phyloP scores from a whole-genome alignment of 257 asterid species.

The Salvia rosmarinus region DNA sequence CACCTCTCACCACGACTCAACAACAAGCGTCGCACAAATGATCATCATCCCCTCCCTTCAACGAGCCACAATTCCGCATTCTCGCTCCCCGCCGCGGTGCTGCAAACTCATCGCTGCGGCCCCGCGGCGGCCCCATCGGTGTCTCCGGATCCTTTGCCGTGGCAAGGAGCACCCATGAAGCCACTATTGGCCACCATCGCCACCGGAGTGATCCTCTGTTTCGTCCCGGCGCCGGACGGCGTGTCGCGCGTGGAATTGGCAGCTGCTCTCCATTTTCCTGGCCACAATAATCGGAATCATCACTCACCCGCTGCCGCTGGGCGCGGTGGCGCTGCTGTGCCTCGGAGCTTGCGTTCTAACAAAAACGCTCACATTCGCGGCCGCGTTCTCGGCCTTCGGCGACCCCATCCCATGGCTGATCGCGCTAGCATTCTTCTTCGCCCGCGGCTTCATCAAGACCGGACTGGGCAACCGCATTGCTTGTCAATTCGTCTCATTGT shows the following conservation, averaged over 20 bases:
- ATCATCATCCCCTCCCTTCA: no score
- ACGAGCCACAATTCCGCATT: no score
- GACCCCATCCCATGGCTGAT: conserved; percentile 92
- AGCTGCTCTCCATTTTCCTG: conserved; percentile 73
- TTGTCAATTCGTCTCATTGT: conserved; percentile 75
- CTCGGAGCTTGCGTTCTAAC: conserved; percentile 79
- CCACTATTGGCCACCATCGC: conserved; percentile 77
- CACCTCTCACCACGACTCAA: not conserved
- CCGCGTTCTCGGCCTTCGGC: conserved; percentile 88
- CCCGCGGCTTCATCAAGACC: conserved; percentile 86
- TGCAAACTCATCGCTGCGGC: no score
- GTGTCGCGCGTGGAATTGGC: conserved; percentile 86
- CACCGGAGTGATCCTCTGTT: conserved; percentile 72
- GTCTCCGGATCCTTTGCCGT: conserved; percentile 47
- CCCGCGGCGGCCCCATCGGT: not conserved
- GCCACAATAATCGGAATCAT: conserved; percentile 92
- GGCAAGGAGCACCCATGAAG: conserved; percentile 84
- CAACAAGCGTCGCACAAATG: not conserved
- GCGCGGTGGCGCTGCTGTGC: conserved; percentile 89
- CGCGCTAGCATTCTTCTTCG: conserved; percentile 88
- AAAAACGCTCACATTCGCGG: conserved; percentile 79
- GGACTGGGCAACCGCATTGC: conserved; percentile 91
- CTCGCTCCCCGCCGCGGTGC: no score
- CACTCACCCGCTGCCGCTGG: conserved; percentile 84
- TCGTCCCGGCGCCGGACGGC: conserved; percentile 73